Conservation (phyloP, 2,329 filamentous ascomycete genomes). For the Fusarium luffae region DNA sequence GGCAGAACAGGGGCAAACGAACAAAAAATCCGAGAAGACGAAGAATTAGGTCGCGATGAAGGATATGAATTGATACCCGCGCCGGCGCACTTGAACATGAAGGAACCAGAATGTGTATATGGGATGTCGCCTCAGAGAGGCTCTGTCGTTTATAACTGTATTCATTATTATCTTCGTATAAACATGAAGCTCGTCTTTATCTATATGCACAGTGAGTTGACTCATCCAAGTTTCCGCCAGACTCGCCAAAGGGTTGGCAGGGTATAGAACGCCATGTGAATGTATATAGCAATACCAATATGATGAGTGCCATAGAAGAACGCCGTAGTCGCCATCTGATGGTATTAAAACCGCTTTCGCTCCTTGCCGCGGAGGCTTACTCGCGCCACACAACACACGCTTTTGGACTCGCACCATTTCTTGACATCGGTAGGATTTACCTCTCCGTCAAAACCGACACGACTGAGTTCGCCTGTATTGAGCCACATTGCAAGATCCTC, state of each 20-base stretch:
- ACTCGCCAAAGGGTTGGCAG: neutral
- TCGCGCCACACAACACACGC: conserved; percentile 84
- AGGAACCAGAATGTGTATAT: conserved; percentile 24
- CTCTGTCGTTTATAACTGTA: conserved; percentile 17
- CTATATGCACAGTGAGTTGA: conserved; percentile 6
- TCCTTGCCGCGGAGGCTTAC: conserved; percentile 64
- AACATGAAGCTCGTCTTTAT: conserved; percentile 19
- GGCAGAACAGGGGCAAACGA: conserved; percentile 14
- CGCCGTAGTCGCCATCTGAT: conserved; percentile 26
- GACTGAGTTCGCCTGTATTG: conserved; percentile 74
- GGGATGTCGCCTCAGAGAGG: conserved; percentile 1
- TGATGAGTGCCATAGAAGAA: conserved; percentile 17
- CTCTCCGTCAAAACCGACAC: conserved; percentile 73
- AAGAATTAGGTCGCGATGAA: neutral
- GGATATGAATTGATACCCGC: conserved; percentile 32
- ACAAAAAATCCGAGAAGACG: neutral
- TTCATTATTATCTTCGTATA: conserved; percentile 20
- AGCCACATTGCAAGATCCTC: conserved; percentile 89
- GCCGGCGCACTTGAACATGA: conserved; percentile 24
- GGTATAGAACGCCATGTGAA: neutral
- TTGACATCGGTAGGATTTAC: conserved; percentile 75
- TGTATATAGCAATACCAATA: conserved; percentile 1
- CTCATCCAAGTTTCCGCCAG: neutral
- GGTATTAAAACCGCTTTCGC: conserved; percentile 59
- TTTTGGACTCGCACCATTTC: conserved; percentile 89